Base-by-base conservation (phyloP, 2,329 filamentous ascomycete species). In the Cladosporium sp. region DNA sequence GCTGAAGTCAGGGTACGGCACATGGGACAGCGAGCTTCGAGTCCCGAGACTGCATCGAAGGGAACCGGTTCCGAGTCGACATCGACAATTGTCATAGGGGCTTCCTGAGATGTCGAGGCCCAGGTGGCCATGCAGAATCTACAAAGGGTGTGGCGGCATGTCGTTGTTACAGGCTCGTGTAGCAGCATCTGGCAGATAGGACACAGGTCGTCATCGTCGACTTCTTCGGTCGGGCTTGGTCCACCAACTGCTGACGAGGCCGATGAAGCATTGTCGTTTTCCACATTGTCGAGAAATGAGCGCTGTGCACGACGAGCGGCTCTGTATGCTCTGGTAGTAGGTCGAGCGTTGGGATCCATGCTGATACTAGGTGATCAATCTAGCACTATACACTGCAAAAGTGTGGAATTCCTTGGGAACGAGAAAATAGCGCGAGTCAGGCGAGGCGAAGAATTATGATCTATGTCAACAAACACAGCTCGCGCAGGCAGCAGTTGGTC, bases 11-110 rank as follows among this genome's bases (percentile, higher is more conserved):
- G 71, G 2, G 79, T 79, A 8, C 80, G 74, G 60, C 80, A 83
- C 80, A 82, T 82, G 14, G 81, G 81, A 67, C 81, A 82, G 31
- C 75, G 75, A 1, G 79, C 79, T 65, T 80, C 77, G 46, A 81
- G 71, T 8, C 67, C 72, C 12, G 68, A 67, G 5, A 70, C 71
- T 16, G 69, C 66, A 31, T 74, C 67, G 52, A 67, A 77, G 65
- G 67, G 75, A 68, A 69, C 69, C 65, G 67, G 70, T 37, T 73
- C 68, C 56, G 78, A 75, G 66, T 79, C 72, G 46, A 81, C 77
- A 67, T 77, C 71, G 29, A 78, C 74, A 46, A 80, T 76, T 5
- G 76, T 75, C 70, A 81, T 77, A 26, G 78, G 76, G 10, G 74
- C 72, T 2, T 73, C 73, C 5, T 78, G 70, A 1, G 78, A 81